Base-by-base conservation (phyloP, 352 stramenopile genomes). In the Phytophthora litchii region DNA sequence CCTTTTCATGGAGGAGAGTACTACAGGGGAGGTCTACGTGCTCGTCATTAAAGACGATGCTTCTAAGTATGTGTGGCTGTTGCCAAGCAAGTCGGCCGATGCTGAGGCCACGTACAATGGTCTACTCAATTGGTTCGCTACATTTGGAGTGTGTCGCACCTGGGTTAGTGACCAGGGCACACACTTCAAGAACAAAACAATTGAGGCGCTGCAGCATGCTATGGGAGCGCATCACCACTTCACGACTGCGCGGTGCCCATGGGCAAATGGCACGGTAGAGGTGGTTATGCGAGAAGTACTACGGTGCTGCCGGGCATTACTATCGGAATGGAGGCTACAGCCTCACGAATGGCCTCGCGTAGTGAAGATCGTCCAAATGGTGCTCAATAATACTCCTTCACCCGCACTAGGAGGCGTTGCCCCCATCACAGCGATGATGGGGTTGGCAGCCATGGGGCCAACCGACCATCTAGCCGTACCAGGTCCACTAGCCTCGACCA, bases 321-420 rank as follows among this genome's bases (percentile, higher is more conserved):
- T 41, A n/a, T 46, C 40, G 3, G 40, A 46, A 31, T 46, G 19
- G 20, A 20, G 40, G 16, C 13, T 45, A 12, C 38, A 45, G 23
- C 23, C 23, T 3, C 23, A 27, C 23, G 23, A 27, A 5, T 27
- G 5, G 23, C 3, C 23, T 27, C 67, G 3, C 74, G 17, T 55
- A 8, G 25, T 31, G 8, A 31, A 3, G 25, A 31, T 31, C 25
- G 25, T 31, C 4, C 25, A 31, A 8, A 31, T 31, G 25, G 25
- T 31, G 25, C 25, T 31, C 25, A 31, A 31, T 8, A 31, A 31
- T 8, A 31, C 4, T 31, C 25, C 25, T 3, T 31, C 25, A 31
- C 25, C 25, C 4, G 3, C 25, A 31, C 8, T 31, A 8, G 25
- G 25, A 8, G 25, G 25, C 4, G 25, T 31, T 3, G 25, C 25